A percentile compares a stretch with the other conserved stretches of the same genome.
These are phyloP conservation scores for Xenoacremonium recifei DNA, from an alignment of 2,329 filamentous ascomycete genomes.

Conservation along the genomic window DNA sequence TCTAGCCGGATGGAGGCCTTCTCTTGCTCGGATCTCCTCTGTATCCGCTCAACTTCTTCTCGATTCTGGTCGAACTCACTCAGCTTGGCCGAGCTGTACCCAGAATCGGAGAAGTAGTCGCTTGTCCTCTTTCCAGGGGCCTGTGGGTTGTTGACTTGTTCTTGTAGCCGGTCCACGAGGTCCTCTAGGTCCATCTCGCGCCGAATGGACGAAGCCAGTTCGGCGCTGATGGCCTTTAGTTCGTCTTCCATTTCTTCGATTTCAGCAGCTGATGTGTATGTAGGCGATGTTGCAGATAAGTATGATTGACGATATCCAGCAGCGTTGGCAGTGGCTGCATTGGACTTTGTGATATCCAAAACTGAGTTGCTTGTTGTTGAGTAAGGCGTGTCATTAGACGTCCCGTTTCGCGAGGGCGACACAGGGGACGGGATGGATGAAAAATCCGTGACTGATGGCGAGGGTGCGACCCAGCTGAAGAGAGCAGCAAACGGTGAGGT, in stretches of 20 bases:
- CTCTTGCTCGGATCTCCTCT: conserved; percentile 84
- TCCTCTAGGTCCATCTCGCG: conserved; percentile 97
- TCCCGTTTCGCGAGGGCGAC: conserved; percentile 39
- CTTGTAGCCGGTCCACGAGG: conserved; percentile 81
- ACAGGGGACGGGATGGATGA: conserved; percentile 55
- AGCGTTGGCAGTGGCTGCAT: conserved; percentile 41
- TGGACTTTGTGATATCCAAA: conserved; percentile 36
- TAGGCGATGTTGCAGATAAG: conserved; percentile 47
- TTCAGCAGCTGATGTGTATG: conserved; percentile 44
- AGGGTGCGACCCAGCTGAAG: conserved; percentile 52
- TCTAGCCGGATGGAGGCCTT: conserved; percentile 84
- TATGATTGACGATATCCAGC: conserved; percentile 52
- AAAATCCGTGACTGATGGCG: conserved; percentile 48
- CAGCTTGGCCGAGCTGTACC: conserved; percentile 79
- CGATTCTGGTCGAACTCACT: conserved; percentile 63
- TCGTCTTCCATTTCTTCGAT: conserved; percentile 93
- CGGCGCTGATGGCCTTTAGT: conserved; percentile 86
- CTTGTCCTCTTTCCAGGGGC: conserved; percentile 73
- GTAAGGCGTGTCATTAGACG: conserved; percentile 31
- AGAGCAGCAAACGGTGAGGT: conserved; percentile 49
- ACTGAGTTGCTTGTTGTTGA: conserved; percentile 27
- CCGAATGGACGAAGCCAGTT: conserved; percentile 88
- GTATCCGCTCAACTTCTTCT: conserved; percentile 78
- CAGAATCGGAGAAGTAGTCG: conserved; percentile 97
- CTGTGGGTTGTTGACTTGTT: conserved; percentile 64